Evolutionary conservation across 208 protist genomes (phyloP), one percentile per base, ranked within the genome.

Genomic region (Blastocrithidia nonstop): DNA sequence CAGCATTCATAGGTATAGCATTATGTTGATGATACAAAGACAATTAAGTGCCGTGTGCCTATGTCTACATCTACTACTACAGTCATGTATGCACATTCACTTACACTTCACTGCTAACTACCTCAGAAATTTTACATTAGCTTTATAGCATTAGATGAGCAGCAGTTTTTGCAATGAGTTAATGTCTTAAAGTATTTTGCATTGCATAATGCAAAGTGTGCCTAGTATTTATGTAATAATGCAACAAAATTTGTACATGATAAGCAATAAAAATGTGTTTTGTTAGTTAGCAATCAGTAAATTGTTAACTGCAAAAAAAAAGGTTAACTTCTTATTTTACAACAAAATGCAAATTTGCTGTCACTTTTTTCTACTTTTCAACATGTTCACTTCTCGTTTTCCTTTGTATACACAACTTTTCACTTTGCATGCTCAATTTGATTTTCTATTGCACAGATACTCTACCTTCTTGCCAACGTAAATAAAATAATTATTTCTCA

Each of bases 81-180:
- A 3, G 64, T 69, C 11, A 49, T 43, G 7, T 38, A 31, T 19
- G 65, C 53, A 19, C 55, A 61, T 3, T 61, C 64, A 8, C 66
- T 78, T 22, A 71, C 69, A 1, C 42, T 78, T 2, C 69, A 78
- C 44, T 78, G 65, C 40, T 46, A 47, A 5, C 49, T 62, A 6
- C 64, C 69, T 1, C 58, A 69, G 43, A 39, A 58, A 24, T 72
- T 78, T 24, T 78, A 78, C 29, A 65, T 72, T 0, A 72, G 47
- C 9, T 78, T 78, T 39, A 61, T 78, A 22, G 55, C 64, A 0
- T 50, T 56, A 9, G 61, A 36, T 4, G 55, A 78, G 6, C 41
- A 63, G 15, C 56, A 69, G 24, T 57, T 70, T 8, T 21, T 62
- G 15, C 46, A 49, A 23, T 78, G 69, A 65, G 55, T 40, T 13